A percentile compares a stretch with the other conserved stretches of the same genome.
These are phyloP conservation scores for Syncephalastrum contaminatum DNA, from an alignment of 371 early-diverging fungal species.

Conservation along the genomic window DNA sequence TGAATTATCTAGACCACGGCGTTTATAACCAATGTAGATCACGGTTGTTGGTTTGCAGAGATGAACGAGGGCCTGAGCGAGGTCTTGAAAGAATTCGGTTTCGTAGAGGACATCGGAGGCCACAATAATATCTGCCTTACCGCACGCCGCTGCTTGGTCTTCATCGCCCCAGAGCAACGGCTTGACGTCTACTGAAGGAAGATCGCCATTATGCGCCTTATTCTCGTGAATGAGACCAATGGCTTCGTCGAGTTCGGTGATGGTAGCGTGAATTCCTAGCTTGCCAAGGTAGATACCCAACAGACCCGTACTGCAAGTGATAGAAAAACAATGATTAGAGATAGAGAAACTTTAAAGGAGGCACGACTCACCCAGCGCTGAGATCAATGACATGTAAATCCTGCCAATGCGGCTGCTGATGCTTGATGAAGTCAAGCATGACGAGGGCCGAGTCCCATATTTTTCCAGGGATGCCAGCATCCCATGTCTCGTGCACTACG, in stretches of 20 bases:
- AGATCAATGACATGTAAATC: conserved; percentile 52
- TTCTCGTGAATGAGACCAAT: conserved; percentile 46
- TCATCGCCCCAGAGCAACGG: conserved; percentile 36
- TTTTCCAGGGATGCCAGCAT: conserved; percentile 59
- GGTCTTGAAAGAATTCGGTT: conserved; percentile 40
- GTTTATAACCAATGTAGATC: conserved; percentile 63
- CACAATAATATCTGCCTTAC: conserved; percentile 49
- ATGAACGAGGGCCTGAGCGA: conserved; percentile 48
- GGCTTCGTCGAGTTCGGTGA: conserved; percentile 60
- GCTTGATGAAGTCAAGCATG: conserved; percentile 44
- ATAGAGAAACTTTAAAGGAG: background rate
- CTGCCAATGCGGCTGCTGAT: conserved; percentile 17
- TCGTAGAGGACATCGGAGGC: conserved; percentile 68
- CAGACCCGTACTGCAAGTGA: conserved; percentile 47
- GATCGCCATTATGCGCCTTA: conserved; percentile 25
- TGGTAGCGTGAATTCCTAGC: conserved; percentile 28
- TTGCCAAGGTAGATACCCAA: conserved; percentile 52
- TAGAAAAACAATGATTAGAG: background rate
- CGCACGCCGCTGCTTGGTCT: conserved; percentile 21
- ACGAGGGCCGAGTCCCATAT: conserved; percentile 68
- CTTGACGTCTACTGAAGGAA: conserved; percentile 9
- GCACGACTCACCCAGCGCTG: conserved; percentile 48
- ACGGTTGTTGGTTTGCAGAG: conserved; percentile 38
- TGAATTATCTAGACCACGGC: conserved; percentile 36
- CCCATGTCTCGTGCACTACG: conserved; percentile 56